A percentile compares a stretch with the other conserved stretches of the same genome.
Conservation (phyloP, 2,329 filamentous ascomycete genomes). For the Colletotrichum spaethianum region DNA sequence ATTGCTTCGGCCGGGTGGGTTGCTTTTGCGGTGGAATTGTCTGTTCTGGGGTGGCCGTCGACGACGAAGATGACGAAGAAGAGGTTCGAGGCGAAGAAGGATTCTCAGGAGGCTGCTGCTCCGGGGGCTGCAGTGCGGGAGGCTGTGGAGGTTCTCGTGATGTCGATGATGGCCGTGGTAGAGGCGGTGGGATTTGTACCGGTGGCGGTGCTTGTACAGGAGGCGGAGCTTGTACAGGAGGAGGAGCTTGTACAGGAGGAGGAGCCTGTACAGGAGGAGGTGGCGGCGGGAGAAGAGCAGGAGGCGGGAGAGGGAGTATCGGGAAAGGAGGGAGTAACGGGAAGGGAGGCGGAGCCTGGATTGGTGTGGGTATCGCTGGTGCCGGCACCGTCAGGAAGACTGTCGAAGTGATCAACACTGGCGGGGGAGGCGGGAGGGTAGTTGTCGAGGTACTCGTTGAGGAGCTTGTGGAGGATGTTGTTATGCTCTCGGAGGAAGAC, state of each 20-base stretch:
- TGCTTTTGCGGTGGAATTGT: not conserved
- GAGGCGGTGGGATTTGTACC: not conserved
- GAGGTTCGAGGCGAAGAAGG: not conserved
- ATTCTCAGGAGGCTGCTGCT: not conserved
- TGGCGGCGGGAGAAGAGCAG: too few species aligned
- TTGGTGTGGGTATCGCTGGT: not conserved
- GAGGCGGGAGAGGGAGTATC: too few species aligned
- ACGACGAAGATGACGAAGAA: not conserved
- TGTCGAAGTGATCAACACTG: not conserved
- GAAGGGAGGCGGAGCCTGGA: not conserved
- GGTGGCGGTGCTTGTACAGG: not conserved
- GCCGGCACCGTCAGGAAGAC: conserved; percentile 5
- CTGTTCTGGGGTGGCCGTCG: not conserved
- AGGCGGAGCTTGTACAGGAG: not conserved
- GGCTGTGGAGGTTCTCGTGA: not conserved
- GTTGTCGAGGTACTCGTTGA: not conserved
- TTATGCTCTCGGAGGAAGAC: not conserved
- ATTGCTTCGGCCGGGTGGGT: conserved; percentile 1
- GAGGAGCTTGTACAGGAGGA: not conserved
- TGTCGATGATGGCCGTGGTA: not conserved
- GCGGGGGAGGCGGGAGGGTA: not conserved
- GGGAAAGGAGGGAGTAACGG: not conserved
- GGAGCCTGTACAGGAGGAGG: not conserved
- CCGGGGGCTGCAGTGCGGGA: not conserved
- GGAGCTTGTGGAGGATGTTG: not conserved